These are phyloP conservation scores for Asterochloris erici DNA, from an alignment of 139 green algal species.

Conservation along the genomic window DNA sequence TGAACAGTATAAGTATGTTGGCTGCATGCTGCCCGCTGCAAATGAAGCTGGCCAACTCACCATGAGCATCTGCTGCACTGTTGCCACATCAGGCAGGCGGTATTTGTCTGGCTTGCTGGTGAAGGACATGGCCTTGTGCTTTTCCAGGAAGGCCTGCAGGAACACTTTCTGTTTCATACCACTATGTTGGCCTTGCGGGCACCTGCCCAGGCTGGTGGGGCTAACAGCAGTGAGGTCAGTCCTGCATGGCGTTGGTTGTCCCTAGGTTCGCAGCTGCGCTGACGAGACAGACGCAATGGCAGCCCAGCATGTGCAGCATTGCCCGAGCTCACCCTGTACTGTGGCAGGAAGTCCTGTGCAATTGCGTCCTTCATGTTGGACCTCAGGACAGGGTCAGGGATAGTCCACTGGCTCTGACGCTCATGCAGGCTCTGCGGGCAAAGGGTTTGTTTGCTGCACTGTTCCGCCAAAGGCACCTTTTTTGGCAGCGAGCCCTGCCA, in stretches of 20 bases:
- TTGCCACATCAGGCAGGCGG: not conserved
- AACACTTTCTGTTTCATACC: not conserved
- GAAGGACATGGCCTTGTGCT: not conserved
- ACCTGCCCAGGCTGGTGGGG: not conserved
- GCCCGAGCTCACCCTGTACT: not conserved
- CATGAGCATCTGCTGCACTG: not conserved
- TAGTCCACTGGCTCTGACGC: slow-evolving; percentile 26
- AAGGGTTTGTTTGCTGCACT: not conserved
- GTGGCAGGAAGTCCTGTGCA: slow-evolving; percentile 31
- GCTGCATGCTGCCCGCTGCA: too few relatives aligned
- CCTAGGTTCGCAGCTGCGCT: not conserved
- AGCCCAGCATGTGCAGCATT: not conserved
- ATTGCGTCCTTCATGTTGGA: slow-evolving; percentile 35
- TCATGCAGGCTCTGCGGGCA: slow-evolving; percentile 16
- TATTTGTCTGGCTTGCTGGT: not conserved
- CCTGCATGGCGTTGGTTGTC: not conserved
- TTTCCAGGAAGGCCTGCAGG: not conserved
- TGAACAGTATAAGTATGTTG: too few relatives aligned
- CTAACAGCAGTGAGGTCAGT: not conserved
- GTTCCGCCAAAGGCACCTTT: too few relatives aligned
- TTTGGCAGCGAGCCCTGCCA: too few relatives aligned
- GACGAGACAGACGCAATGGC: not conserved
- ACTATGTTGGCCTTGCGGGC: not conserved
- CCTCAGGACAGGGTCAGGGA: slow-evolving; percentile 32
- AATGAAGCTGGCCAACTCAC: too few relatives aligned